These are phyloP conservation scores for Geranium rotundifolium DNA, from an alignment of 345 rosid species.

Conservation along the genomic window DNA sequence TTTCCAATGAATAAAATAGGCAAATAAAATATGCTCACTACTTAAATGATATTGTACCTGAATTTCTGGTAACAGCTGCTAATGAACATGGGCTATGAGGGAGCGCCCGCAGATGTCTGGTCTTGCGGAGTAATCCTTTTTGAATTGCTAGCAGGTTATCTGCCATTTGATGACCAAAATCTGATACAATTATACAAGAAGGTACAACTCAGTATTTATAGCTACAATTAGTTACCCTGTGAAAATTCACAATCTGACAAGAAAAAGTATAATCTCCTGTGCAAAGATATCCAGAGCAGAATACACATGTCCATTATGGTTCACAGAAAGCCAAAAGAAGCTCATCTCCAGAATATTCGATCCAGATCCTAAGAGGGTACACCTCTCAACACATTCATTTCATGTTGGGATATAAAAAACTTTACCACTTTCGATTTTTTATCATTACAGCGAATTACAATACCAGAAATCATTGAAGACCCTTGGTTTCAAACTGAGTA, in stretches of 20 bases:
- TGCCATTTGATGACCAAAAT: slow-evolving; percentile 70
- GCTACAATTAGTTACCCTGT: background rate
- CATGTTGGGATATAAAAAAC: background rate
- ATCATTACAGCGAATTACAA: slow-evolving; percentile 46
- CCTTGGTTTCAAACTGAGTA: slow-evolving; percentile 69
- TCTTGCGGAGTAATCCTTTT: slow-evolving; percentile 89
- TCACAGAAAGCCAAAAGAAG: slow-evolving; percentile 44
- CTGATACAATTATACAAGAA: slow-evolving; percentile 58
- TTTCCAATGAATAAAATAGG: background rate
- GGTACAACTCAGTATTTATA: slow-evolving; percentile 17
- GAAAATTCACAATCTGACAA: background rate
- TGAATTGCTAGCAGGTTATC: slow-evolving; percentile 64
- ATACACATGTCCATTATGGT: slow-evolving; percentile 48
- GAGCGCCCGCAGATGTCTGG: slow-evolving; percentile 88
- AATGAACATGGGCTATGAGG: slow-evolving; percentile 61
- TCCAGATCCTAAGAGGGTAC: slow-evolving; percentile 51
- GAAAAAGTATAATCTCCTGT: background rate
- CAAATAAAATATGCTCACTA: slow-evolving; percentile 6
- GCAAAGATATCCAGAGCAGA: slow-evolving; percentile 57
- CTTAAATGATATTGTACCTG: slow-evolving; percentile 8
- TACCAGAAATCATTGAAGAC: slow-evolving; percentile 60
- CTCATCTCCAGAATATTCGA: slow-evolving; percentile 62
- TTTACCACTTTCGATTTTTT: background rate
- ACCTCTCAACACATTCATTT: background rate
- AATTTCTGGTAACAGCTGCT: slow-evolving; percentile 42